Base-by-base conservation (phyloP, 2,329 filamentous ascomycete genomes). In the Colletotrichum caudatum region DNA sequence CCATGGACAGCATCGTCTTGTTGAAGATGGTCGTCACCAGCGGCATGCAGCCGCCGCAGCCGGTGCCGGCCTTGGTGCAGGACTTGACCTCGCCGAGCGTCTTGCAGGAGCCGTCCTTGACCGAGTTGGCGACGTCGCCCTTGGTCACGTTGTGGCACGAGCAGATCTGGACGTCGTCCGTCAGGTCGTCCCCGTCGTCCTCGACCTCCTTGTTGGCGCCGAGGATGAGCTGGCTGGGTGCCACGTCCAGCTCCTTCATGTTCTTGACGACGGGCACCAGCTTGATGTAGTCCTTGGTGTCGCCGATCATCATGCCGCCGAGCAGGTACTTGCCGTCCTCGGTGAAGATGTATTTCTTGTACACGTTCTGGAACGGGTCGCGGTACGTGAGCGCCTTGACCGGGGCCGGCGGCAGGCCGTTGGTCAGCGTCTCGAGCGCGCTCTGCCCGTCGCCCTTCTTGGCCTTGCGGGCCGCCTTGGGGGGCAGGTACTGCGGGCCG, bases 291-390 rank as follows among this genome's bases (percentile, higher is more conserved):
- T 97, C 94, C 74, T 89, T 92, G 0, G 94, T 97, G 77, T 97
- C 94, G 50, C 94, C 95, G 73, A 97, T 96, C 94, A 97, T 97
- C 94, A 97, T 97, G 5, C 94, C 95, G n/a, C 94, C 94, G 0
- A 97, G 88, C 1, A 97, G 84, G 77, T 95, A 95, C 79, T 97
- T 97, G 35, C 94, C 94, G 78, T 97, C 95, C 78, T 91, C 84
- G 0, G 94, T 97, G 78, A 97, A 97, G 14, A 97, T 84, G 80
- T 96, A 97, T 78, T 97, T 97, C 81, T 97, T 97, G 84, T 97
- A 97, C 1, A 97, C 90, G 59, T 94, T 91, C 67, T 91, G 88
- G 78, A 97, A 97, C 0, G 94, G 94, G 77, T 97, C 94, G 73
- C 92, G 94, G 83, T 97, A 97, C 0, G 92, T 95, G 53, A 97